Evolutionary conservation across 768 basidiomycete species (phyloP).

Genomic region (Tricholoma bakamatsutake): DNA sequence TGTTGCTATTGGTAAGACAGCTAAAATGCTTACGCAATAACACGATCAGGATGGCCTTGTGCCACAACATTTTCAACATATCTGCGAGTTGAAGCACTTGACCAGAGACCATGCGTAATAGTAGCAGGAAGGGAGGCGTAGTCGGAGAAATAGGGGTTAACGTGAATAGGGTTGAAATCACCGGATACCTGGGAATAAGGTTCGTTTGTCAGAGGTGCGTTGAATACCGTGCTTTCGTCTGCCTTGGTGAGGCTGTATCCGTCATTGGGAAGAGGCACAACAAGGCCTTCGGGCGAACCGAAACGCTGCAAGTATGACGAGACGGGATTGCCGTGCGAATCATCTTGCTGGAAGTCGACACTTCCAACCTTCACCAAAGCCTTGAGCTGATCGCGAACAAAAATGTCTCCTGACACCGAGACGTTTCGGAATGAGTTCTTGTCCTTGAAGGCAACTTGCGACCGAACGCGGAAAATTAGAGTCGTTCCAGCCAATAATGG

Average conservation of each 20-base stretch:
- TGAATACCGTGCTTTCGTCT: constrained; percentile 61
- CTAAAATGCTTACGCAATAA: constrained; percentile 60
- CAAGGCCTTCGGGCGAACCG: constrained; percentile 71
- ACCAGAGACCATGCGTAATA: constrained; percentile 98
- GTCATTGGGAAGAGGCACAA: constrained; percentile 73
- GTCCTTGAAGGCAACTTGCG: constrained; percentile 88
- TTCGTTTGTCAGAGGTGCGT: constrained; percentile 86
- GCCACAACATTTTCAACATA: constrained; percentile 93
- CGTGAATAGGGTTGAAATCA: constrained; percentile 98
- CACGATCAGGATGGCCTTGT: constrained; percentile 87
- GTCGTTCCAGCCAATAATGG: constrained; percentile 76
- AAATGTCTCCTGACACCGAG: constrained; percentile 78
- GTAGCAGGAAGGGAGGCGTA: constrained; percentile 91
- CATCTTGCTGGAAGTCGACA: constrained; percentile 81
- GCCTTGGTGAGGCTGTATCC: constrained; percentile 78
- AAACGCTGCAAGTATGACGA: constrained; percentile 90
- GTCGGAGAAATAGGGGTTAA: constrained; percentile 97
- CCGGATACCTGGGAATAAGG: constrained; percentile 95
- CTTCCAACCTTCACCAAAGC: constrained; percentile 83
- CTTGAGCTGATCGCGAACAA: constrained; percentile 84
- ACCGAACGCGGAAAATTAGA: constrained; percentile 86
- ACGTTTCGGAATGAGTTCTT: constrained; percentile 79
- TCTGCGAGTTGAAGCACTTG: constrained; percentile 88
- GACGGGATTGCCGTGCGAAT: constrained; percentile 91
- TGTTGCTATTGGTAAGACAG: constrained; percentile 1